Conservation (phyloP, 371 early-diverging fungal genomes). For the Smittium culicis region DNA sequence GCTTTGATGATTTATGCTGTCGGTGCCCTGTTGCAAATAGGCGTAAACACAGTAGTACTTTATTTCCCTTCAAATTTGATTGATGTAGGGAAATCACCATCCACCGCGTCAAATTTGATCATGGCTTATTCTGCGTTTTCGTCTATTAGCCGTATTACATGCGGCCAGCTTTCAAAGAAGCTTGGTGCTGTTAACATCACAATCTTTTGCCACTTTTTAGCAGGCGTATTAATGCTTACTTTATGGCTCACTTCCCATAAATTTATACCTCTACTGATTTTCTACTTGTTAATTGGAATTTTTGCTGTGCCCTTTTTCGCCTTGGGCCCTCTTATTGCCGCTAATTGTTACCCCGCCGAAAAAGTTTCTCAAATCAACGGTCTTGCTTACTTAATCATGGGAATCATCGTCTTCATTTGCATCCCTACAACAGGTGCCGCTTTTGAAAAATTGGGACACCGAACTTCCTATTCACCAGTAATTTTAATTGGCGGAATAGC, state of each 20-base stretch:
- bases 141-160: neutral
- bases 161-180: slow-evolving; percentile 37
- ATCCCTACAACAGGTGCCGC: slow-evolving; percentile 21
- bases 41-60: neutral
- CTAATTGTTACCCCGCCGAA: slow-evolving; percentile 24
- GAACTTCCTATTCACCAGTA: slow-evolving; percentile 16
- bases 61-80: neutral
- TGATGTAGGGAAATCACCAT: neutral
- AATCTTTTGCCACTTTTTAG: slow-evolving; percentile 22
- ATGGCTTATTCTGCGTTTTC: slow-evolving; percentile 3
- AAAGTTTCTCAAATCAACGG: slow-evolving; percentile 23
- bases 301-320: slow-evolving; percentile 34
- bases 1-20: neutral
- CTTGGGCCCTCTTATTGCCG: slow-evolving; percentile 30
- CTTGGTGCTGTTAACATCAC: slow-evolving; percentile 41
- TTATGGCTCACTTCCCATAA: slow-evolving; percentile 14
- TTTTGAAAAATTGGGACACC: slow-evolving; percentile 22
- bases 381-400: slow-evolving; percentile 17
- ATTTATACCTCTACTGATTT: slow-evolving; percentile 32
- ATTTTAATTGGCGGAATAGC: slow-evolving; percentile 19
- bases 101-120: neutral
- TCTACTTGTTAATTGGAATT: slow-evolving; percentile 30
- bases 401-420: slow-evolving; percentile 15
- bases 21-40: neutral
- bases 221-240: neutral